Base-by-base conservation (phyloP, 257 asterid species). In the Lithospermum erythrorhizon region DNA sequence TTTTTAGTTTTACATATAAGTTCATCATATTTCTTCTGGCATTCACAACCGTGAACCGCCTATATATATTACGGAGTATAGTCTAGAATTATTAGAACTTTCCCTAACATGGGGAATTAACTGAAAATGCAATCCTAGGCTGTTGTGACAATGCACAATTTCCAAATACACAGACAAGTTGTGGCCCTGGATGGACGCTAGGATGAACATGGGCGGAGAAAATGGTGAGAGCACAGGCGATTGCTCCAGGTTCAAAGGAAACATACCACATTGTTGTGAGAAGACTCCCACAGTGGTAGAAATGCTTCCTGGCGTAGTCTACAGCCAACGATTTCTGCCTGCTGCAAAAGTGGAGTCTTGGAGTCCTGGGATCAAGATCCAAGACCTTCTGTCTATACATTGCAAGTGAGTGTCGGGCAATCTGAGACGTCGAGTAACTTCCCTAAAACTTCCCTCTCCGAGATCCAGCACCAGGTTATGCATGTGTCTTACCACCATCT, bases 181-280 rank as follows among this genome's bases (percentile, higher is more conserved):
- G 37, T 0, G 41, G 41, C 54, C 73, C 79, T 0, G 78, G 78
- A 5, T 73, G 78, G 78, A 69, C 69, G 2, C 47, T 69, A 49
- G 70, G 63, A 22, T 74, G 79, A 74, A 65, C 63, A 7, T 74
- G 75, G 75, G 67, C 69, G 6, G 79, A 19, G 73, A 73, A 29
- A 10, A 62, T 49, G 60, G 53, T 70, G 8, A 70, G 62, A 2
- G 56, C 62, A 0, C 53, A 74, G 76, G 79, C 14, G 32, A 74
- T 57, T 74, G 79, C 21, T 70, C 76, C 1, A 74, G 1, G 53
- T 74, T 59, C 55, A 37, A 20, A 62, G 16, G 23, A 18, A 66
- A 25, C 18, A 59, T 70, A 19, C 79, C 79, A 19, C 76, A 70
- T 20, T 65, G 62, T 0, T 74, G 79, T 24, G 0, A 66, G n/a